Evolutionary conservation across 768 basidiomycete genomes (phyloP), one percentile per base, ranked within the genome.

Genomic region (Leucosporidium scottii): DNA sequence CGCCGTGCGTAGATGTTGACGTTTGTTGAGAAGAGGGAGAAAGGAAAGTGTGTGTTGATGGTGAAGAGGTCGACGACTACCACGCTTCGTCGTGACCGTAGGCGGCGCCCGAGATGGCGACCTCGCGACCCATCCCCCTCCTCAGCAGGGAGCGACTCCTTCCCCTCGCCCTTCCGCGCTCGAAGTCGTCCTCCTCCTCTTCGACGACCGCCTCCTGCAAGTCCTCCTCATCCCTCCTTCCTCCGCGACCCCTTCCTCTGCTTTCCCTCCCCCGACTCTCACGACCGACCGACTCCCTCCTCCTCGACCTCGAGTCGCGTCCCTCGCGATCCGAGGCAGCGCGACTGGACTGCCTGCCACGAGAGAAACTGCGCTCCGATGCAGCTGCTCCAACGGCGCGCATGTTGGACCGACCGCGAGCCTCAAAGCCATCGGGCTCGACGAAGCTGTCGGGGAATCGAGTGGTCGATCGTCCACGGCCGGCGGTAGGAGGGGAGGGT

Each of bases 71-170:
- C 39, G 39, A 44, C 2, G 0, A 13, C 39, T 44, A 44, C 39
- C 39, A 44, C 8, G 13, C 2, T 2, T 44, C 39, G 15, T 44
- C 39, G 39, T 44, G 39, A 44, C 39, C 39, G 39, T 44, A 44
- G 15, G 39, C 39, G 39, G 39, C 39, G 13, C 39, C 39, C 10
- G 39, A 44, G 39, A 44, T 44, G 39, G 39, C 39, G 10, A 44
- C 55, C 54, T 69, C 68, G 27, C 64, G n/a, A 13, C 61, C 68
- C n/a, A 64, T 48, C 4, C 64, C 69, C 13, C 69, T 51, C 7
- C 65, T 49, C 4, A 54, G 44, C 39, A 54, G 5, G 61, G 65
- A 63, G 31, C 62, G 30, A 36, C 69, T 66, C 2, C 59, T 28
- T 9, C 48, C 44, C 9, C 65, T 25, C 1, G 65, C 62, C 0